Evolutionary conservation across 2,329 filamentous ascomycete genomes (phyloP).

Genomic region (Nannizzia gypsea): DNA sequence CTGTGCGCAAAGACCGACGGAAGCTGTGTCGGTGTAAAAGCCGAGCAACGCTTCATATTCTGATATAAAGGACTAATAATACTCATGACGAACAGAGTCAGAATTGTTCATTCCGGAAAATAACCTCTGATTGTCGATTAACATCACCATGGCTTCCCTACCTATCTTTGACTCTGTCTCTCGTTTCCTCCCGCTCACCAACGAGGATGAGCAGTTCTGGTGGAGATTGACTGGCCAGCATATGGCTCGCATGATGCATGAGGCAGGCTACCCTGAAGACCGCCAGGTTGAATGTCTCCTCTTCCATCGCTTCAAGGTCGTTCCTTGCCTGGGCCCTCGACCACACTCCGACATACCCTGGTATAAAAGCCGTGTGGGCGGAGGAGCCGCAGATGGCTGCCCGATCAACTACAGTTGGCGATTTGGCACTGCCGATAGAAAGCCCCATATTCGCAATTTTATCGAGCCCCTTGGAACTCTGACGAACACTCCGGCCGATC

Average conservation of each 20-base stretch:
- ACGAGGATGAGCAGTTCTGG: background rate
- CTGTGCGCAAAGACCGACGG: background rate
- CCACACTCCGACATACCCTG: background rate
- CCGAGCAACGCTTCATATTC: background rate
- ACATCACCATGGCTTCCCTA: background rate
- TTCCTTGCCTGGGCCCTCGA: background rate
- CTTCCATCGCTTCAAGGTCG: background rate
- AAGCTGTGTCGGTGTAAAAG: background rate
- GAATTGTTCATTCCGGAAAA: background rate
- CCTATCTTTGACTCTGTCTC: background rate
- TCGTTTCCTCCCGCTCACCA: background rate
- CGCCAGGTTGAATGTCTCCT: background rate
- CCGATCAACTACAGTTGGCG: constrained; percentile 1
- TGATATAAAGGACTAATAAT: background rate
- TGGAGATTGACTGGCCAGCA: background rate
- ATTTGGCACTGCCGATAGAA: background rate
- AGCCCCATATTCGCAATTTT: background rate
- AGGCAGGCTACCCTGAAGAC: background rate
- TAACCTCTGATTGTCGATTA: background rate
- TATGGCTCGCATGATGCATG: constrained; percentile 1
- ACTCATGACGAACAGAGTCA: background rate
- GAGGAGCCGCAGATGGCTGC: background rate
- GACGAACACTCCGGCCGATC: background rate
- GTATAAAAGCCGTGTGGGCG: background rate
- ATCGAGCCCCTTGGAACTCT: background rate